Base-by-base conservation (phyloP, 2,329 filamentous ascomycete species). In the Fusarium guadeloupense region DNA sequence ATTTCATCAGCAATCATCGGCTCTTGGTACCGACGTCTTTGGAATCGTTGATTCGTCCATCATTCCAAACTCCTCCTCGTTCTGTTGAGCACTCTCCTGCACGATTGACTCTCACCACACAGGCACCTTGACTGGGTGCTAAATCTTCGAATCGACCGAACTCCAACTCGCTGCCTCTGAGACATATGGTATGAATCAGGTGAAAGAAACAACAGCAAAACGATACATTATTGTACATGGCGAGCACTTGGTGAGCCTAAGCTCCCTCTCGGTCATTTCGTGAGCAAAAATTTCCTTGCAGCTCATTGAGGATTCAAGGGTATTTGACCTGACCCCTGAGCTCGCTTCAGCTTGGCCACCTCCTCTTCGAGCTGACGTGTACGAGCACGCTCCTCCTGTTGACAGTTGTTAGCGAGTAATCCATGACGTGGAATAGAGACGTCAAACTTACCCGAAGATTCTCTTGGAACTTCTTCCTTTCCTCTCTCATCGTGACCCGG, bases 391-490 rank as follows among this genome's bases (percentile, higher is more conserved):
- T 85, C 82, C 75, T 81, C 80, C 81, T 84, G 52, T 52, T 37
- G 50, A n/a, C 3, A 4, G 6, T 49, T 31, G 66, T 79, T 69
- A 78, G 75, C 13, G 46, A 23, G n/a, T 3, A 38, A 21, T n/a
- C 4, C 3, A 37, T 10, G 12, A 33, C 20, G 16, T 21, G 6
- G 8, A 5, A 23, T 4, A 12, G 13, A 21, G 9, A 10, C 8
- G 20, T 9, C n/a, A 34, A 25, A 68, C 80, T 68, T 71, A 83
- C 81, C 75, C 74, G 77, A 34, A 85, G 69, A 54, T 83, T 83
- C 61, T 84, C 81, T 60, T 84, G 81, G 74, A 83, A 84, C 72
- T 80, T 83, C 76, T 79, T 83, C 62, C 82, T 78, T 75, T 85
- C 82, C 69, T 83, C 81, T 65, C 82, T 80, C 82, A 85, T 84